A percentile compares a stretch with the other conserved stretches of the same genome.
These are phyloP conservation scores for Cornus florida DNA, from an alignment of 148 eudicot genomes.

Conservation along the genomic window DNA sequence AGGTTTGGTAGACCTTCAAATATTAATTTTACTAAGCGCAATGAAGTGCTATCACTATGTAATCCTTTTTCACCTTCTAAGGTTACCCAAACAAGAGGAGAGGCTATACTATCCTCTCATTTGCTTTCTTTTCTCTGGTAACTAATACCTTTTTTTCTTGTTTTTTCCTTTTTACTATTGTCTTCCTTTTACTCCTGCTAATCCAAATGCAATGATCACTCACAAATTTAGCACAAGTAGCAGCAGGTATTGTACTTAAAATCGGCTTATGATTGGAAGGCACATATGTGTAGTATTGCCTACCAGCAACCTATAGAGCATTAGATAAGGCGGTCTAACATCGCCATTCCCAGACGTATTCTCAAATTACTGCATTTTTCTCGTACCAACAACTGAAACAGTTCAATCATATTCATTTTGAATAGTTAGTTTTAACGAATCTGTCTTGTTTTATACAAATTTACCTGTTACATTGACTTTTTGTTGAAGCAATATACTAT, in stretches of 20 bases:
- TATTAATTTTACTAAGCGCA: no score
- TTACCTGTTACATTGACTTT: conserved; percentile 11
- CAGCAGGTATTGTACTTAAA: not conserved
- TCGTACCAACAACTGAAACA: not conserved
- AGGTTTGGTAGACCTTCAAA: no score
- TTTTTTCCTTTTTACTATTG: not conserved
- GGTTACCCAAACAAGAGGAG: no score
- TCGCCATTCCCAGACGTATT: not conserved
- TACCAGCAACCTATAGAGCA: not conserved
- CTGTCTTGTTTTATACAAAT: not conserved
- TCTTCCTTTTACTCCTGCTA: not conserved
- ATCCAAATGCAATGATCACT: not conserved
- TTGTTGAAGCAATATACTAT: conserved; percentile 12
- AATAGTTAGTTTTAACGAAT: conserved; percentile 5
- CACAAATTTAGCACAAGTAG: not conserved
- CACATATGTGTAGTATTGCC: not conserved
- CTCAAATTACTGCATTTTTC: not conserved
- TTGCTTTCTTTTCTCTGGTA: no score
- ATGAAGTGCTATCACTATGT: no score
- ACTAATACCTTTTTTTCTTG: no score
- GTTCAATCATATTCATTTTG: conserved; percentile 7
- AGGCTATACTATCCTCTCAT: no score
- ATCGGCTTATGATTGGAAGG: not conserved
- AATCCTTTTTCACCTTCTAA: no score
- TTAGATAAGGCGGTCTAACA: not conserved